Base-by-base conservation (phyloP, 179 eudicot genomes). In the Corrigiola litoralis region DNA sequence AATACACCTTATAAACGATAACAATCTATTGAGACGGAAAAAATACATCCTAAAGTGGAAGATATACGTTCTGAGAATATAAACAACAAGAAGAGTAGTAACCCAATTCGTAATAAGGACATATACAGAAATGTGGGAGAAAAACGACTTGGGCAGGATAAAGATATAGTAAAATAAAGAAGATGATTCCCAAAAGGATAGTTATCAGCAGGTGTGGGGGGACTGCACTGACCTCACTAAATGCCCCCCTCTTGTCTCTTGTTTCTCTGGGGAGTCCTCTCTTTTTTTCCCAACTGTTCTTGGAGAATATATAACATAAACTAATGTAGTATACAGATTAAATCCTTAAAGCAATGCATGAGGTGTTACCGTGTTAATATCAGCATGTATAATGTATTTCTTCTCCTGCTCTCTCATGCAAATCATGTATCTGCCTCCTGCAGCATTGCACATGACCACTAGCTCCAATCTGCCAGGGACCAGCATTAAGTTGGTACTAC, bases 91-190 rank as follows among this genome's bases (percentile, higher is more conserved):
- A 52, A 34, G 60, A 61, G 60, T 32, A 16, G 31, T 27, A 41
- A 33, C 31, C 41, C 16, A 14, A 14, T 41, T 9, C n/a, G 3
- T 29, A 20, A 28, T 1, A 28, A 25, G 17, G 41, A 12, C 65
- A 62, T 70, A 62, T 57, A 57, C 49, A 60, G 44, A 72, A 69
- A 73, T 47, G 65, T 66, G 79, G 79, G 72, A 67, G 48, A 54
- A 28, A 50, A 50, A 54, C 40, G 63, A 16, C 48, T 24, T 33
- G 44, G 23, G 12, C 42, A 61, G 51, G 72, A 40, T 21, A 29
- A 25, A 25, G 85, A 81, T 84, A 83, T 70, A 65, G 53, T 75
- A 70, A 24, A 58, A 58, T 58, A 62, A 49, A 24, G 69, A 63
- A 69, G 65, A 78, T 74, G 73, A 72, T 76, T 77, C 72, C 71